Evolutionary conservation across 352 stramenopile genomes (phyloP), one percentile per base, ranked within the genome.

Genomic region (Thalassiosira mediterranea): DNA sequence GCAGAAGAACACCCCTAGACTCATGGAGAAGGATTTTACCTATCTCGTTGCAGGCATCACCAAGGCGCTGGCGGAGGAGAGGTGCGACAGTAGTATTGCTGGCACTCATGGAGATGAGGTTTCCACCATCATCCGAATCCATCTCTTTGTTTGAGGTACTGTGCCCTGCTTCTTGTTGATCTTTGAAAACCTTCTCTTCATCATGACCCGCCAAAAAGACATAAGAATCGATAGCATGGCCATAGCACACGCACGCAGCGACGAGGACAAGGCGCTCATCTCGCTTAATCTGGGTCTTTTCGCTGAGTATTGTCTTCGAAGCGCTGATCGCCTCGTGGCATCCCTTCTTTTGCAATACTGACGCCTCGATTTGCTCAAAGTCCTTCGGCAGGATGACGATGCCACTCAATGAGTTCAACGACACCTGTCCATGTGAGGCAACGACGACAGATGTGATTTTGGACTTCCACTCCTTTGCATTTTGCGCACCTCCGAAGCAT

Each of bases 11-110:
- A 49, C 31, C 44, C 34, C 79, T 47, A n/a, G 87, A 68, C 51
- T 85, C 76, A 21, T 75, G 60, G 5, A 92, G 46, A n/a, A 93
- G 64, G 25, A 89, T 73, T 61, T 91, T 89, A 0, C 87, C 87
- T 13, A 87, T 84, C 70, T 93, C 87, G 66, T 93, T 93, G 57
- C 80, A 91, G 8, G 87, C 64, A 76, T 93, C 87, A 29, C 87
- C 87, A 13, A 90, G 70, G 15, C 87, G 32, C 71, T 91, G 79
- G 10, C 69, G 74, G 8, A 93, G 66, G 23, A 93, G 57, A 59
- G 72, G 65, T 1, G 82, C 42, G n/a, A 88, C n/a, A 23, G 57
- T 48, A 29, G 29, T 32, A 17, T n/a, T 17, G 11, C 26, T 38
- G 29, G 46, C 17, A 11, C 23, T 19, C 19, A 59, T 8, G 11